Evolutionary conservation across 768 basidiomycete species (phyloP).

Genomic region (Coprinopsis cinerea): DNA sequence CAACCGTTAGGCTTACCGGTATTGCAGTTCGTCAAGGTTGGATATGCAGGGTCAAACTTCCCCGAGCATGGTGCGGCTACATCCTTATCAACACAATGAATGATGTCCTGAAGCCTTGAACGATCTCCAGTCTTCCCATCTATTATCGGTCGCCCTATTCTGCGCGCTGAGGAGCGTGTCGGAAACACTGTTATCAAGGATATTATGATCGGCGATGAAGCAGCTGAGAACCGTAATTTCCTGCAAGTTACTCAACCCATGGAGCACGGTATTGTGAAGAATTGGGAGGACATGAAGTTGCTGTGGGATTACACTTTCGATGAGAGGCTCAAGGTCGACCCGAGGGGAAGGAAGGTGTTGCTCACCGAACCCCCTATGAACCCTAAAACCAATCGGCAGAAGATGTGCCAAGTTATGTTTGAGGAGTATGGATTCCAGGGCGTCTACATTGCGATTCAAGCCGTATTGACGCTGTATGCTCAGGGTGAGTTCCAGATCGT

Average conservation of each 20-base stretch:
- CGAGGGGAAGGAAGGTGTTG: conserved; percentile 81
- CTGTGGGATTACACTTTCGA: conserved; percentile 98
- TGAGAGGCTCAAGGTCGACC: conserved; percentile 89
- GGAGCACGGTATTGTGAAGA: conserved; percentile 98
- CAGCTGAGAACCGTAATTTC: conserved; percentile 88
- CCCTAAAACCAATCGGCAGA: conserved; percentile 85
- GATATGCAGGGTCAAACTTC: conserved; percentile 90
- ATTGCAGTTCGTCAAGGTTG: conserved; percentile 81
- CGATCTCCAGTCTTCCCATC: conserved; percentile 80
- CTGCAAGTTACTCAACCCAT: conserved; percentile 97
- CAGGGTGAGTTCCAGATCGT: conserved; percentile 63
- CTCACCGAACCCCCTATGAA: conserved; percentile 99
- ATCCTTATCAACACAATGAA: background rate
- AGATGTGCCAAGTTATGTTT: conserved; percentile 98
- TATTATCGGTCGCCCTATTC: conserved; percentile 92
- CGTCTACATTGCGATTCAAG: conserved; percentile 97
- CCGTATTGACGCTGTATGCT: conserved; percentile 95
- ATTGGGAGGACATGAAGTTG: conserved; percentile 99
- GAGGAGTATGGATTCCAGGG: conserved; percentile 96
- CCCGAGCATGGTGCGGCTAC: conserved; percentile 74
- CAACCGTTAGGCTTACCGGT: conserved; percentile 4
- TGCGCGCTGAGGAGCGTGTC: conserved; percentile 95
- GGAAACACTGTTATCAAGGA: conserved; percentile 86
- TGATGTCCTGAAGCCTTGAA: background rate
- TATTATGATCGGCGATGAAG: conserved; percentile 98